These are phyloP conservation scores for Stachybotrys elegans DNA, from an alignment of 2,329 filamentous ascomycete species.

Conservation along the genomic window DNA sequence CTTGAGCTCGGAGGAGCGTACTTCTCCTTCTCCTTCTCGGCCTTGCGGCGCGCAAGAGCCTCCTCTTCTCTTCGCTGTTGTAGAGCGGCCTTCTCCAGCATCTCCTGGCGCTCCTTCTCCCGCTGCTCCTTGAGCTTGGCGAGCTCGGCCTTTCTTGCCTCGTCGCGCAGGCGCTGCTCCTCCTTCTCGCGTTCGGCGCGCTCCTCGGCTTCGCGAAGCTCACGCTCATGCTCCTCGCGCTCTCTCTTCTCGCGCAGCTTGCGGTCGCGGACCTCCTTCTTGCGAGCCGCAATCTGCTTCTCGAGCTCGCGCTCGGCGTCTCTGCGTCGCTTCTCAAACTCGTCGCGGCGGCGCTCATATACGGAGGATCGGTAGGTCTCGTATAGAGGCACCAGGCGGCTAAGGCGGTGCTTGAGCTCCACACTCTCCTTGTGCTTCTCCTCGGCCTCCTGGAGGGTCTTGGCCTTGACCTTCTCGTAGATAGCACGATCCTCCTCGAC, in stretches of 20 bases:
- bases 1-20: slow-evolving; percentile 16
- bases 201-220: slow-evolving; percentile 80
- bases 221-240: slow-evolving; percentile 76
- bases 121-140: slow-evolving; percentile 62
- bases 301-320: slow-evolving; percentile 90
- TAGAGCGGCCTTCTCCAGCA: slow-evolving; percentile 56
- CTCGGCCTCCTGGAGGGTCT: slow-evolving; percentile 76
- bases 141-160: slow-evolving; percentile 70
- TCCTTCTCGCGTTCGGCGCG: slow-evolving; percentile 75
- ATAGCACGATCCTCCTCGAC: slow-evolving; percentile 70
- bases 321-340: slow-evolving; percentile 92
- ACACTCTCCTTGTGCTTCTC: slow-evolving; percentile 88
- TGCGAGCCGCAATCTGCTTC: slow-evolving; percentile 80
- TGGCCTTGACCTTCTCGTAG: slow-evolving; percentile 72
- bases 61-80: slow-evolving; percentile 86
- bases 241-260: slow-evolving; percentile 79
- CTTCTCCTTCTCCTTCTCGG: slow-evolving; percentile 51
- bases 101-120: slow-evolving; percentile 64
- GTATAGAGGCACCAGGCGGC: slow-evolving; percentile 77
- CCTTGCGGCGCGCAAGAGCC: slow-evolving; percentile 69
- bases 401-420: slow-evolving; percentile 88
- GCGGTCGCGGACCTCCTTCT: slow-evolving; percentile 82
- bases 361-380: slow-evolving; percentile 78
- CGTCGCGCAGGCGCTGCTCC: slow-evolving; percentile 73
- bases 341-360: slow-evolving; percentile 81